These are phyloP conservation scores for Ashbya aceris DNA, from an alignment of 1,139 yeast species.

Conservation along the genomic window DNA sequence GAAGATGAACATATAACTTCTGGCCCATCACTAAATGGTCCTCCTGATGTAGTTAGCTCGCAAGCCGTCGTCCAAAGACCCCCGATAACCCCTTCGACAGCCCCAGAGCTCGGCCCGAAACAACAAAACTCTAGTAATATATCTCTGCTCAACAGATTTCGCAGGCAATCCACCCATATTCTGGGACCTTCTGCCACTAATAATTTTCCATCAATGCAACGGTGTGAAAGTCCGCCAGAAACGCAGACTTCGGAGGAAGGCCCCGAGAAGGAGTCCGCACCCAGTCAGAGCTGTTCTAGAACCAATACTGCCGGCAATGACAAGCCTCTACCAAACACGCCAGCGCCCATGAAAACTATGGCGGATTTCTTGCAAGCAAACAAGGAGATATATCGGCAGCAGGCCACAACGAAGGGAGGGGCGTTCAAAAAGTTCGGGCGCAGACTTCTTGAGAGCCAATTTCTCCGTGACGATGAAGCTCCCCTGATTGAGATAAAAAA, in stretches of 20 bases:
- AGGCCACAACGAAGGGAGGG: slow-evolving; percentile 14
- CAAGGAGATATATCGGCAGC: slow-evolving; percentile 19
- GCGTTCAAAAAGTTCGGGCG: slow-evolving; percentile 22
- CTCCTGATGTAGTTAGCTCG: no score
- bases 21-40: no score
- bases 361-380: slow-evolving; percentile 19
- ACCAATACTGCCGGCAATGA: background rate
- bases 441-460: slow-evolving; percentile 21
- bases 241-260: no score
- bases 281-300: no score
- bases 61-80: background rate
- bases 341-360: slow-evolving; percentile 12
- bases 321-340: background rate
- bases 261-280: no score
- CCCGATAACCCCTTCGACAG: background rate
- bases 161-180: background rate
- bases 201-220: no score
- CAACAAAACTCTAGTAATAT: background rate
- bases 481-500: slow-evolving; percentile 23
- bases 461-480: slow-evolving; percentile 18
- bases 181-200: background rate
- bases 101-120: background rate
- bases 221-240: no score
- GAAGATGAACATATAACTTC: no score
- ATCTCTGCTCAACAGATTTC: background rate